Percentiles rank a stretch among this genome's conserved stretches.
Evolutionary conservation across 768 basidiomycete genomes (phyloP).

Genomic region (Lactifluus subvellereus): DNA sequence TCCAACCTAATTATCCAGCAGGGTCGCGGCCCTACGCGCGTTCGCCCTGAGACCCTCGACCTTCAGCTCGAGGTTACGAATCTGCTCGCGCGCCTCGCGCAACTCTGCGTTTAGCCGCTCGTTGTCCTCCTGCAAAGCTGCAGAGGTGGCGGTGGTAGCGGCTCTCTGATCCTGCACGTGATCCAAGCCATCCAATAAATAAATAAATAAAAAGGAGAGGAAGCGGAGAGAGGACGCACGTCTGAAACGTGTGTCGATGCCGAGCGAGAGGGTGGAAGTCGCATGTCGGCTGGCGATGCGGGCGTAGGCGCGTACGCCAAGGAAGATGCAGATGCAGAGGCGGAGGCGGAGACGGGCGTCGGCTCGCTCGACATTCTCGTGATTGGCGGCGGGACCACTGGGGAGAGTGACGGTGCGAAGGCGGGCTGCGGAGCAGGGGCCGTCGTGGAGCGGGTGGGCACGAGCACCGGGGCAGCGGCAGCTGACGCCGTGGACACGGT

Average conservation of each 20-base stretch:
- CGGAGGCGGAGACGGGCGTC: constrained; percentile 5
- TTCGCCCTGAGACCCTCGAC: constrained; percentile 74
- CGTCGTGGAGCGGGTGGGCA: constrained; percentile 27
- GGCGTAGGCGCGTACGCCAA: background rate
- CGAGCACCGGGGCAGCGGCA: constrained; percentile 22
- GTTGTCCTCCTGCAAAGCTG: constrained; percentile 50
- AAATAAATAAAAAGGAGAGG: background rate
- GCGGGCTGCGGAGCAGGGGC: constrained; percentile 31
- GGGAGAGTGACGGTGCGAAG: constrained; percentile 27
- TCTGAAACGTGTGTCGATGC: constrained; percentile 27
- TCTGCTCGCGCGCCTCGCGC: constrained; percentile 74
- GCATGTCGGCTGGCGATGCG: constrained; percentile 24
- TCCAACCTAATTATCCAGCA: constrained; percentile 31
- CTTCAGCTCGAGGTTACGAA: constrained; percentile 77
- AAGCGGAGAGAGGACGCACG: constrained; percentile 28
- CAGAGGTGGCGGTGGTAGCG: background rate
- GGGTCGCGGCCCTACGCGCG: constrained; percentile 65
- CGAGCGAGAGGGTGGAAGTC: constrained; percentile 24
- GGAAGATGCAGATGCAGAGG: constrained; percentile 12
- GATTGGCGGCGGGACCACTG: constrained; percentile 25
- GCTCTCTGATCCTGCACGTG: constrained; percentile 11
- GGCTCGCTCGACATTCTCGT: constrained; percentile 15
- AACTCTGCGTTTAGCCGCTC: constrained; percentile 56
- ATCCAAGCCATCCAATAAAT: background rate
- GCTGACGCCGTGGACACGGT: constrained; percentile 34